A percentile compares a stretch with the other conserved stretches of the same genome.
phyloP scores from a whole-genome alignment of 805 yeast species.

The Zygotorulaspora chibaensis region DNA sequence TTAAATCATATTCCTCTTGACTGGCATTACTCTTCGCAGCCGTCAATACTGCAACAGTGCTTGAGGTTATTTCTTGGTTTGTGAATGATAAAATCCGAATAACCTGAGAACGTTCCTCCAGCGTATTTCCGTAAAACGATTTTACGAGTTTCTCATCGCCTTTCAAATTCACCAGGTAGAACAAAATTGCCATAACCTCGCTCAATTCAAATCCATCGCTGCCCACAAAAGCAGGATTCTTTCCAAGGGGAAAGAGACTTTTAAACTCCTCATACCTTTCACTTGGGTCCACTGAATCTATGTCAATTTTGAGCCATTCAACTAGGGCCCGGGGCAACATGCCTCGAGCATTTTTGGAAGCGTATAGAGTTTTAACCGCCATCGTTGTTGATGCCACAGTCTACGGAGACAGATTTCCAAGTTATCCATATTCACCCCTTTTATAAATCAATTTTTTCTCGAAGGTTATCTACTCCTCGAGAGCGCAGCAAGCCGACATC shows the following conservation, averaged over 20 bases:
- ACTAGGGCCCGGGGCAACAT: constrained; percentile 43
- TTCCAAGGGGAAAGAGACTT: constrained; percentile 56
- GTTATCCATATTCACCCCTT: neutral
- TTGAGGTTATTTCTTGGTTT: constrained; percentile 7
- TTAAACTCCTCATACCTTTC: constrained; percentile 30
- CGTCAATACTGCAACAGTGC: constrained; percentile 5
- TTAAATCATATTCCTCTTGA: constrained; percentile 5
- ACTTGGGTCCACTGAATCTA: constrained; percentile 36
- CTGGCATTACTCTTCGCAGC: constrained; percentile 8
- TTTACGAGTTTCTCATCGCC: constrained; percentile 28
- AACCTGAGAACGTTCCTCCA: constrained; percentile 2
- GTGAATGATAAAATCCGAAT: constrained; percentile 3
- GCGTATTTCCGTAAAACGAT: constrained; percentile 2
- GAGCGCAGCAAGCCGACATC: neutral
- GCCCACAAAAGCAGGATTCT: constrained; percentile 66
- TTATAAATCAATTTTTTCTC: neutral
- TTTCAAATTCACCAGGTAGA: constrained; percentile 41
- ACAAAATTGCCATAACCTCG: constrained; percentile 60
- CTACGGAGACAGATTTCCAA: neutral
- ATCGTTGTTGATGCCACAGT: constrained; percentile 28
- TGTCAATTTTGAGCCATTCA: constrained; percentile 55
- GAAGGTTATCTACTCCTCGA: neutral
- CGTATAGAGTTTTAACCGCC: constrained; percentile 63
- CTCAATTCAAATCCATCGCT: constrained; percentile 68
- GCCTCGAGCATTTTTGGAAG: constrained; percentile 35